Evolutionary conservation across 2,329 filamentous ascomycete genomes (phyloP).

Genomic region (Diaporthe aspalathi): DNA sequence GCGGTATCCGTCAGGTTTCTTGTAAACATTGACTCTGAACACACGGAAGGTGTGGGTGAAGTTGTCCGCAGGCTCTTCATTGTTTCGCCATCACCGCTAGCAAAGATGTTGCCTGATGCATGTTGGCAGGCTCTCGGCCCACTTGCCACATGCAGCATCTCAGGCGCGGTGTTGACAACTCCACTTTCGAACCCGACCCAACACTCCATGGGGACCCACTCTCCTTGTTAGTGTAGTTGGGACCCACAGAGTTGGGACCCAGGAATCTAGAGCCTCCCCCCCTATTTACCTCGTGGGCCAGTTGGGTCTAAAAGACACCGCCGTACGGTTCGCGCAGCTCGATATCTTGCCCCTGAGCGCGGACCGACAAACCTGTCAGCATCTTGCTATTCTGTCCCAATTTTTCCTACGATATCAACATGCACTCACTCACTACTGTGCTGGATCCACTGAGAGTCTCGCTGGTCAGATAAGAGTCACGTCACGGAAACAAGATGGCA

Average conservation of each 20-base stretch:
- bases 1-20: no score
- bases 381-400: background rate
- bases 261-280: slow-evolving; percentile 14
- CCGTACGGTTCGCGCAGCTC: background rate
- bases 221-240: background rate
- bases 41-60: no score
- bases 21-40: no score
- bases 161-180: background rate
- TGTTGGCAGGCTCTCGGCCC: background rate
- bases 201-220: background rate
- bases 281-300: background rate
- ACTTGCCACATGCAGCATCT: no score
- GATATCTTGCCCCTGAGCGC: background rate
- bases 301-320: background rate
- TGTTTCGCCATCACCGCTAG: no score
- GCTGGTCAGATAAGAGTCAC: background rate
- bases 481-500: background rate
- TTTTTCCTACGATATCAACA: background rate
- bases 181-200: slow-evolving; percentile 10
- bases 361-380: background rate
- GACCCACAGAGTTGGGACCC: background rate
- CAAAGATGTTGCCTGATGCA: background rate
- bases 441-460: background rate
- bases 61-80: no score
- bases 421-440: background rate